Evolutionary conservation across 345 rosid genomes (phyloP).

Genomic region (Lenwebbia sp.): DNA sequence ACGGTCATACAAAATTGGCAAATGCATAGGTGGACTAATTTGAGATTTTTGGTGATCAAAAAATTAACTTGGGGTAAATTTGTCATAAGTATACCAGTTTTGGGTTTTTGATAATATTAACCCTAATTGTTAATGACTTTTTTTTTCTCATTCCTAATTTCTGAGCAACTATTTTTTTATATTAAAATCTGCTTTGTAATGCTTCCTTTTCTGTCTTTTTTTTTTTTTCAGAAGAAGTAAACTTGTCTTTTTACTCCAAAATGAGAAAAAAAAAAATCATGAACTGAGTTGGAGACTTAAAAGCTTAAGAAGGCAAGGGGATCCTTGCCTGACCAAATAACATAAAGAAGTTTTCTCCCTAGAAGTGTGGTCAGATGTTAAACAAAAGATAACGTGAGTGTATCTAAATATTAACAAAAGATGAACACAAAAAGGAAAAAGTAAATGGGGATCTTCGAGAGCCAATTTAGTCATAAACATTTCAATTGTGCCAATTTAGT

Average conservation of each 20-base stretch:
- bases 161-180: neutral
- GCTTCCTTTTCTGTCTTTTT: neutral
- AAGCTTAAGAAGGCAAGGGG: no score
- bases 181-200: neutral
- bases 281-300: no score
- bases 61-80: no score
- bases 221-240: neutral
- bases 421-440: neutral
- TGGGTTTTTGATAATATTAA: no score
- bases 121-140: neutral
- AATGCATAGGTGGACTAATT: no score
- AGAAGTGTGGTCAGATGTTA: neutral
- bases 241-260: neutral
- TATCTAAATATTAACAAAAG: neutral
- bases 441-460: neutral
- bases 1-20: no score
- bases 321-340: neutral
- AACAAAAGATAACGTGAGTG: neutral
- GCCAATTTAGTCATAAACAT: fast-evolving
- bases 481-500: neutral
- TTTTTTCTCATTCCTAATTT: neutral
- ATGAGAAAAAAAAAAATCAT: neutral
- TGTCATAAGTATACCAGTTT: no score
- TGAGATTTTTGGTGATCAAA: no score
- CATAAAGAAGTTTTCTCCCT: neutral